Base-by-base conservation (phyloP, 805 yeast species). In the Metschnikowia noctiluminum region DNA sequence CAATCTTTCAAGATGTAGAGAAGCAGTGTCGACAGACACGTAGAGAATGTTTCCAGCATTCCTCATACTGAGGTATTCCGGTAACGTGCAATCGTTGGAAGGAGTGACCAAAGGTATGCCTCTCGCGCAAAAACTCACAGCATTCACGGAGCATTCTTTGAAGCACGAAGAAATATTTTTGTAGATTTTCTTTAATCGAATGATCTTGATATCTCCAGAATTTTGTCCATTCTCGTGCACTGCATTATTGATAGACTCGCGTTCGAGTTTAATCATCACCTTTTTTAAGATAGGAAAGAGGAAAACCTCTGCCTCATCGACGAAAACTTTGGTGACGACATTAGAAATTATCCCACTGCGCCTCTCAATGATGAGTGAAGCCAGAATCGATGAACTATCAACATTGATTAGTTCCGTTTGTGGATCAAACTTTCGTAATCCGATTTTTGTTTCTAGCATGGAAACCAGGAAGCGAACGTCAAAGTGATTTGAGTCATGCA, bases 71-170 rank as follows among this genome's bases (percentile, higher is more conserved):
- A 56, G 38, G 39, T 51, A 56, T 15, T 50, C 52, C 10, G 35
- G 15, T 7, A 56, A 26, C 8, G 45, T 39, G 35, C 31, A 43
- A n/a, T 49, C 40, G 9, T 45, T 36, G 3, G 51, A 47, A n/a
- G 56, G 48, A 3, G 57, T 50, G 21, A 56, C 37, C 11, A 55
- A 26, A 3, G 59, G 59, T 9, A 56, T 48, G 8, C 54, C 58
- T 14, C 32, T 30, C 6, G 46, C 28, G 11, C 37, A 32, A 30
- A 46, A 48, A 31, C 45, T 40, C 13, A 46, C 49, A 4, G 53
- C 38, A 28, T 52, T 49, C 7, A 55, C 28, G 10, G 58, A 56
- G 16, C 50, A 28, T 31, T 56, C 59, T 12, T 49, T 45, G 45
- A 55, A 47, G 32, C 50, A 42, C 21, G 38, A 49, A 27, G 51